A percentile compares a stretch with the other conserved stretches of the same genome.
Conservation (phyloP, 1,284 basidiomycete genomes). For the Puccinia triticina region DNA sequence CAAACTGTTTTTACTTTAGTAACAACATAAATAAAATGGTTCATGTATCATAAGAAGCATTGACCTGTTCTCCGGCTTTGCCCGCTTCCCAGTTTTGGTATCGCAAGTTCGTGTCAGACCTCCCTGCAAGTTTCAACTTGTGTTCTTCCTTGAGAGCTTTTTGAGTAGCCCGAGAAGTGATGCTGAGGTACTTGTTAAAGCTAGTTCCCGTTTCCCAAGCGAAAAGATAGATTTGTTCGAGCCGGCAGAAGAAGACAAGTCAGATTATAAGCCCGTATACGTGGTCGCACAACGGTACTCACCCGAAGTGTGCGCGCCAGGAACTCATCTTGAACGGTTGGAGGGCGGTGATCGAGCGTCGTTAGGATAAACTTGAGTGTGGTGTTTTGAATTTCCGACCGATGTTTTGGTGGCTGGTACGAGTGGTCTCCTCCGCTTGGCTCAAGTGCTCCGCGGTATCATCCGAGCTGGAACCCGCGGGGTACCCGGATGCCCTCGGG, state of each 20-base stretch:
- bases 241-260: background rate
- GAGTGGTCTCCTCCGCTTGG: background rate
- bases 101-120: constrained; percentile 37
- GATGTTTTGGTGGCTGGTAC: background rate
- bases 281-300: background rate
- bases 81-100: constrained; percentile 48
- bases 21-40: background rate
- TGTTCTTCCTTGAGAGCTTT: constrained; percentile 43
- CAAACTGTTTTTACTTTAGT: too few relatives aligned
- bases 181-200: constrained; percentile 43
- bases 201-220: background rate
- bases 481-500: too few relatives aligned
- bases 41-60: background rate
- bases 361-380: background rate
- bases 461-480: too few relatives aligned
- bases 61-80: constrained; percentile 45
- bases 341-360: background rate
- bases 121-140: constrained; percentile 15
- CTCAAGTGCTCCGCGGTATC: background rate
- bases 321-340: constrained; percentile 21
- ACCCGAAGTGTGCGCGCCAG: constrained; percentile 46
- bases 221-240: background rate
- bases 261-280: background rate
- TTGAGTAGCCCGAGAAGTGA: constrained; percentile 43
- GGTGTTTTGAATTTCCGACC: background rate